phyloP scores from a whole-genome alignment of 106 monocot genomes.

The Phalaenopsis equestris region DNA sequence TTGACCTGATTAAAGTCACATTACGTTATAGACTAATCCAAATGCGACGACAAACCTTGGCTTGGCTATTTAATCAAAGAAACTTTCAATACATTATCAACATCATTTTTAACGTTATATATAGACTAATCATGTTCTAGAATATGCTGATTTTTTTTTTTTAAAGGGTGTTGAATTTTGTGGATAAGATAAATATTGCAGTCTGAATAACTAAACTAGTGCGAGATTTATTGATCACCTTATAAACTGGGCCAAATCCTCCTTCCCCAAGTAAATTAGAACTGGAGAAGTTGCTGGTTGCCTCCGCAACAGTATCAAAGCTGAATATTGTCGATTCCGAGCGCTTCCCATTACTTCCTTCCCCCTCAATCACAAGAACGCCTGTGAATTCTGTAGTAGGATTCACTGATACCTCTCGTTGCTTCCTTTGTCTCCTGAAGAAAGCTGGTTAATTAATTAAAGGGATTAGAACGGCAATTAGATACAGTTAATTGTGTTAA shows the following conservation, averaged over 20 bases:
- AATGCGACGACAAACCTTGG: not conserved
- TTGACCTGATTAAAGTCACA: not conserved
- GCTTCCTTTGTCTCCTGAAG: not conserved
- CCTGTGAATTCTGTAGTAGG: not conserved
- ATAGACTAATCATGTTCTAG: too few relatives aligned
- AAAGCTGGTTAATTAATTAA: not conserved
- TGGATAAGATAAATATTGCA: too few relatives aligned
- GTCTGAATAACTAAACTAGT: too few relatives aligned
- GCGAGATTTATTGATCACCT: not conserved
- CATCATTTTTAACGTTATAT: not conserved
- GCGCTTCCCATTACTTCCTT: not conserved
- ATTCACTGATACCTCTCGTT: not conserved
- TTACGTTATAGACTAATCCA: not conserved
- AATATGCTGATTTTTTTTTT: too few relatives aligned
- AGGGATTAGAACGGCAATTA: not conserved
- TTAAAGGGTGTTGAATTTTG: too few relatives aligned
- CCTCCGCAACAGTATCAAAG: not conserved
- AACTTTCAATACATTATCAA: too few relatives aligned
- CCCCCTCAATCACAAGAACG: not conserved
- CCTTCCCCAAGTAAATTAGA: constrained; percentile 23
- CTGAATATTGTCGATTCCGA: constrained; percentile 4
- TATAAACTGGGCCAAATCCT: constrained; percentile 15
- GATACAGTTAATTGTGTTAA: not conserved
- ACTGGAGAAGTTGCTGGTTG: constrained; percentile 12
- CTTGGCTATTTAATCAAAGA: not conserved